Evolutionary conservation across 2,329 filamentous ascomycete genomes (phyloP), one percentile per base, ranked within the genome.

Genomic region (Cercospora berteroae): DNA sequence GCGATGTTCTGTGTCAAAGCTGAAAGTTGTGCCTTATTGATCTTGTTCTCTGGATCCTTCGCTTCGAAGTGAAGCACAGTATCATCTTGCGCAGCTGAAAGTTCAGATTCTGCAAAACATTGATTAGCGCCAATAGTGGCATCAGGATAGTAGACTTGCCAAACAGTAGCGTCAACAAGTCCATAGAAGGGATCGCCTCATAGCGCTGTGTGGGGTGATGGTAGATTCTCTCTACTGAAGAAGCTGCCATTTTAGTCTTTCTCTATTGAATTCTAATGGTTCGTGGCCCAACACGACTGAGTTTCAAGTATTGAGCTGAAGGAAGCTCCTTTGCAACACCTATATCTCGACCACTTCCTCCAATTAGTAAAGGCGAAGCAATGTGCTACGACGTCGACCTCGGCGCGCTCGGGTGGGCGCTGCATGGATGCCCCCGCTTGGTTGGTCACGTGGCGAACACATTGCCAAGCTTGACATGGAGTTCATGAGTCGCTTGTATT

Each of bases 21-120:
- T 4, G 84, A 82, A 2, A 84, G 80, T 31, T 82, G 79, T 0
- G 81, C 78, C 74, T 86, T 88, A 57, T 84, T 89, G 65, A 90
- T 77, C 63, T 75, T 73, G 61, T 84, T 81, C n/a, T 78, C 79
- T 0, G 87, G 85, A 60, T 88, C 80, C 5, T 82, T 81, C 0
- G 88, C 87, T 70, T 88, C 86, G 52, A 82, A 80, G 74, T 89
- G 86, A 4, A 90, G 77, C 2, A 84, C 72, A 0, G 83, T 85
- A 61, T 86, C 80, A 56, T 86, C 83, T 23, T 81, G 76, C 23
- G 80, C 75, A 9, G 72, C 68, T 16, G 73, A 74, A 44, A 79
- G 70, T 20, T 77, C 72, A 8, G 69, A 74, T 50, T 71, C 69
- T 70, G 55, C 4, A 58, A 8, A 6, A 36, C 10, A 23, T 16